Percentiles rank a stretch among this genome's conserved stretches.
phyloP scores from a whole-genome alignment of 768 basidiomycete species.

The Leccinum boreale region DNA sequence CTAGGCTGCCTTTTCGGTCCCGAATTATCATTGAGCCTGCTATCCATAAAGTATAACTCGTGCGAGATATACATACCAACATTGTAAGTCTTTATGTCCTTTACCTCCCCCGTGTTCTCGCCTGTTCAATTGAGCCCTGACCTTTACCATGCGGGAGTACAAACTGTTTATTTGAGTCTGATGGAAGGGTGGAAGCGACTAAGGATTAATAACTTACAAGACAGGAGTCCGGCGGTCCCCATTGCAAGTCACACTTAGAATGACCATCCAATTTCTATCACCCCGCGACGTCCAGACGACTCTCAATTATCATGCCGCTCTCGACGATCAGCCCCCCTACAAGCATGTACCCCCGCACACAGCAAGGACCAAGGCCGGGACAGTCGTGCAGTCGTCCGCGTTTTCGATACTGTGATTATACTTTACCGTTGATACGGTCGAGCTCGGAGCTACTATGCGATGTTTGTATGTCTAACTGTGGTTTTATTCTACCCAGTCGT shows the following conservation, averaged over 20 bases:
- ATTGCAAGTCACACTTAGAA: neutral
- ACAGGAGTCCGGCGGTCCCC: neutral
- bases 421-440: neutral
- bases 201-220: neutral
- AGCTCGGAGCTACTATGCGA: neutral
- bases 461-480: neutral
- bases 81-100: too few species aligned
- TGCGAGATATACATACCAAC: too few species aligned
- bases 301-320: slow-evolving; percentile 35
- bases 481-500: neutral
- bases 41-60: too few species aligned
- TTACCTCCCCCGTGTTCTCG: too few species aligned
- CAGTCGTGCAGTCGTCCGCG: slow-evolving; percentile 3
- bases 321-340: slow-evolving; percentile 31
- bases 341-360: slow-evolving; percentile 30
- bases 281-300: slow-evolving; percentile 36
- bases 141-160: too few species aligned
- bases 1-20: too few species aligned
- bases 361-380: slow-evolving; percentile 25
- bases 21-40: too few species aligned
- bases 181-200: too few species aligned
- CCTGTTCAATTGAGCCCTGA: too few species aligned
- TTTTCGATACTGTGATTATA: neutral
- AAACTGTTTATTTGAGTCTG: too few species aligned
- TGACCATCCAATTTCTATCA: slow-evolving; percentile 22